Percentiles rank a stretch among this genome's conserved stretches.
These are phyloP conservation scores for Croton laevigatus DNA, from an alignment of 441 rosid species.

Conservation along the genomic window DNA sequence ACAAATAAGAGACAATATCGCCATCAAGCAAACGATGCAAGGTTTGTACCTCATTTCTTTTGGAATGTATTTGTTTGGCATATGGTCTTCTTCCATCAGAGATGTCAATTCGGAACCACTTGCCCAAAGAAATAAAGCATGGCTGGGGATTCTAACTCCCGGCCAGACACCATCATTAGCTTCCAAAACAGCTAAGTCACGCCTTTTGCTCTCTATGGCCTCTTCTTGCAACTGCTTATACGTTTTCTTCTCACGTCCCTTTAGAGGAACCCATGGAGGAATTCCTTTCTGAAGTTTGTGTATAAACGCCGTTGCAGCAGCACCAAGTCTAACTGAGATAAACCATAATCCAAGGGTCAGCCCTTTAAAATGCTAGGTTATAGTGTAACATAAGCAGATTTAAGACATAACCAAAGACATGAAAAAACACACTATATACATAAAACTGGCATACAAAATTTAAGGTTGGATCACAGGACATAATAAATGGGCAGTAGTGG, in stretches of 20 bases:
- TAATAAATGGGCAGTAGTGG: no score
- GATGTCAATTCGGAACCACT: constrained; percentile 81
- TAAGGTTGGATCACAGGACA: neutral
- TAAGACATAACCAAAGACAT: neutral
- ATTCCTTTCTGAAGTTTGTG: constrained; percentile 90
- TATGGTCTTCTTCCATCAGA: constrained; percentile 70
- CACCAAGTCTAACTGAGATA: constrained; percentile 78
- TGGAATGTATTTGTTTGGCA: constrained; percentile 93
- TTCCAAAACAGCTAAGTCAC: constrained; percentile 81
- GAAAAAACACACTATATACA: neutral
- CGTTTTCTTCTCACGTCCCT: constrained; percentile 75
- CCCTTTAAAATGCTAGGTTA: constrained; percentile 4
- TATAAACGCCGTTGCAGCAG: constrained; percentile 79
- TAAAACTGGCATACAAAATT: neutral
- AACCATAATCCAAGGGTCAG: constrained; percentile 19
- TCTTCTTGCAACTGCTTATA: constrained; percentile 82
- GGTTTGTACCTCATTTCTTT: constrained; percentile 64
- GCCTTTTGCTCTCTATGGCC: constrained; percentile 76
- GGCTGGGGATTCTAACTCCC: constrained; percentile 81
- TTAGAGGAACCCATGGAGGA: constrained; percentile 84
- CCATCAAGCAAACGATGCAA: constrained; percentile 9
- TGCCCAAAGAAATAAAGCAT: constrained; percentile 93
- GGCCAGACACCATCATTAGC: constrained; percentile 93
- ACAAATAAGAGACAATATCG: constrained; percentile 6
- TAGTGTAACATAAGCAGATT: neutral